Evolutionary conservation across 2,329 filamentous ascomycete species (phyloP), one percentile per base, ranked within the genome.

Genomic region (Fusarium nelsonii): DNA sequence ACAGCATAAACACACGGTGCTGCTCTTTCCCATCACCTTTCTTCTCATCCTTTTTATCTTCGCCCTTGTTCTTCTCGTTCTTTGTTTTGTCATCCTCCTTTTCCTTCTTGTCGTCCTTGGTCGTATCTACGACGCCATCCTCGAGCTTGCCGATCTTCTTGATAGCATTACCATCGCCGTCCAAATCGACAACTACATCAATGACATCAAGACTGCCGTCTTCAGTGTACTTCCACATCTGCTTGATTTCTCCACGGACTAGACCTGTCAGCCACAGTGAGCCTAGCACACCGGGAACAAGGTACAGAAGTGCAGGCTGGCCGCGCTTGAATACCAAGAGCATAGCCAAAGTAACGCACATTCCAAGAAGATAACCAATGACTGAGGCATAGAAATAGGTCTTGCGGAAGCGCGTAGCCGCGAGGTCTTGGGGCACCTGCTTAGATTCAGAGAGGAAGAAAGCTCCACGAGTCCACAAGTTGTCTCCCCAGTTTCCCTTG

Each of bases 261-360:
- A 90, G 71, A 0, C 91, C 95, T 3, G 92, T 96, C 5, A 89
- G 78, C 91, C 93, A 97, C 2, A 96, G 76, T 2, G 90, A 87
- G 2, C 87, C 84, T 7, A 97, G 81, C 0, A 98, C 93, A 1
- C 92, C 91, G 0, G 95, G 95, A 0, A 98, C 96, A 8, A 99
- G 88, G 76, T 98, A 98, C 15, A 99, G 82, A 33, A 99, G 84
- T 9, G 96, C 95, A 1, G 95, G 95, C 76, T 99, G 95, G 4
- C 92, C 93, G 66, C 93, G 93, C 46, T 91, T 86, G 74, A 89
- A 96, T 11, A 93, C 81, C 50, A 94, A 84, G 81, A 98, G 91
- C 73, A 94, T 91, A 0, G 85, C 82, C 18, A 97, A 80, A 0
- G 95, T 97, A 3, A 85, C 83, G 3, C 93, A 65, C 89, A 98